A percentile compares a stretch with the other conserved stretches of the same genome.
phyloP scores from a whole-genome alignment of 495 filamentous ascomycete genomes.

The Rhypophila decipiens region DNA sequence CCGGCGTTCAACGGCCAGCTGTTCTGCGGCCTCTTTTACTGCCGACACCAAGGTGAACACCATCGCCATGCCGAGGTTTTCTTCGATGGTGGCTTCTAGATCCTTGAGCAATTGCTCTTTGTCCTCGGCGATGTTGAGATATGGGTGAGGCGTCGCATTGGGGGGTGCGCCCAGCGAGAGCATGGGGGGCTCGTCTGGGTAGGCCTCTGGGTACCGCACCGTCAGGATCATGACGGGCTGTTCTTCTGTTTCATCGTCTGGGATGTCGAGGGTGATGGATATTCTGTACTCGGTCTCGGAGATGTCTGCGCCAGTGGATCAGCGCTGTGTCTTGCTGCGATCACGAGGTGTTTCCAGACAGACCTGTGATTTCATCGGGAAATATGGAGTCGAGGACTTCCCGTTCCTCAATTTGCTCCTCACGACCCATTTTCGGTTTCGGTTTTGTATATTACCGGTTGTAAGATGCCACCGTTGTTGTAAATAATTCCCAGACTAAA shows the following conservation, averaged over 20 bases:
- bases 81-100: constrained; percentile 65
- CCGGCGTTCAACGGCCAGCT: constrained; percentile 61
- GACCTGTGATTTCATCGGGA: constrained; percentile 93
- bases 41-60: constrained; percentile 83
- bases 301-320: constrained; percentile 51
- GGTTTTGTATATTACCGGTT: too few species aligned
- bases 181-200: constrained; percentile 77
- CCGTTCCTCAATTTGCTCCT: constrained; percentile 92
- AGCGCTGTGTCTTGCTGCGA: neutral
- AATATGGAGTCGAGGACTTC: constrained; percentile 98
- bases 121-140: constrained; percentile 55
- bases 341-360: neutral
- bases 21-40: constrained; percentile 82
- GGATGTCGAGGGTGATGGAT: constrained; percentile 69
- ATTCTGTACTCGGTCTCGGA: constrained; percentile 82
- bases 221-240: constrained; percentile 66
- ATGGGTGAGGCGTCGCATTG: constrained; percentile 59
- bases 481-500: neutral
- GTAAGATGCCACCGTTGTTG: neutral
- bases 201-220: constrained; percentile 77
- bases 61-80: constrained; percentile 98
- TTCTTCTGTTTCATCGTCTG: constrained; percentile 46
- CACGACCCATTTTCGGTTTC: constrained; percentile 74
- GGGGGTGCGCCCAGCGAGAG: constrained; percentile 69
- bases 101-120: constrained; percentile 61